Conservation (phyloP, 2,329 filamentous ascomycete species). For the Aspergillus novofumigatus region DNA sequence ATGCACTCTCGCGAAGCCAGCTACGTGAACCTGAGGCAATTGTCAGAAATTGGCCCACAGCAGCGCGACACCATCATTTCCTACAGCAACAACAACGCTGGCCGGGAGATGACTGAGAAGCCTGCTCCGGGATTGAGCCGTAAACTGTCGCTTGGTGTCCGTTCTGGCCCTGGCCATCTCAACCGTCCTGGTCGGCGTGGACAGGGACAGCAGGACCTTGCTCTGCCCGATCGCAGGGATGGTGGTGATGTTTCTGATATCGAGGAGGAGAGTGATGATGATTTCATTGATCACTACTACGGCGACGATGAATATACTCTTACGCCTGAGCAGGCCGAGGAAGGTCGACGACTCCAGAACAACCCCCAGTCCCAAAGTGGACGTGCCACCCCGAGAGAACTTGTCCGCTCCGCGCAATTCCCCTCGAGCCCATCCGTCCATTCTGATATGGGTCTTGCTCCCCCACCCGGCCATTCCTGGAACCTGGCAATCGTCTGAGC, state of each 20-base stretch:
- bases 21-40: slow-evolving; percentile 26
- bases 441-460: neutral
- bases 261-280: slow-evolving; percentile 34
- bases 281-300: slow-evolving; percentile 33
- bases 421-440: neutral
- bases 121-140: slow-evolving; percentile 31
- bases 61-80: slow-evolving; percentile 35
- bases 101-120: slow-evolving; percentile 27
- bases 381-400: neutral
- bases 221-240: slow-evolving; percentile 21
- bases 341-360: slow-evolving; percentile 22
- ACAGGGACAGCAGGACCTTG: slow-evolving; percentile 21
- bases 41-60: slow-evolving; percentile 33
- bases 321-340: slow-evolving; percentile 31
- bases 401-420: neutral
- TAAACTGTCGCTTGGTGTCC: slow-evolving; percentile 38
- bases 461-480: neutral
- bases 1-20: slow-evolving; percentile 28
- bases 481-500: slow-evolving; percentile 4
- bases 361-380: neutral
- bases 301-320: slow-evolving; percentile 39
- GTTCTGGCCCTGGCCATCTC: slow-evolving; percentile 37
- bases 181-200: slow-evolving; percentile 26
- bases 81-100: slow-evolving; percentile 36
- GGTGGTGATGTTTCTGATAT: slow-evolving; percentile 26